These are phyloP conservation scores for Pelargonium australe DNA, from an alignment of 441 rosid species.

Conservation along the genomic window DNA sequence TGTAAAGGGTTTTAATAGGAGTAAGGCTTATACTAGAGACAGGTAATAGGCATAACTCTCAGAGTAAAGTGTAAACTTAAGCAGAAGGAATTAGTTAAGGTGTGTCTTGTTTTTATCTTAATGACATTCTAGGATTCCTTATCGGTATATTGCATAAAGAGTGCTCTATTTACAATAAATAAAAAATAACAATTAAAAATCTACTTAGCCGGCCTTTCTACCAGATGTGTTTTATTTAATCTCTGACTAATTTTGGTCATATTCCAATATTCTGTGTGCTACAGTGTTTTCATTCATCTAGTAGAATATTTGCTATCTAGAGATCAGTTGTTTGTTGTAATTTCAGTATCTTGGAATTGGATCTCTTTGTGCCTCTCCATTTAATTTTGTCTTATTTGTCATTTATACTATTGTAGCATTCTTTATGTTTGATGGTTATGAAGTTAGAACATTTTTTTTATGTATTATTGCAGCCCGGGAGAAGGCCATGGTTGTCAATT, in stretches of 20 bases:
- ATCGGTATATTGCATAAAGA: no score
- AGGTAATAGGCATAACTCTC: no score
- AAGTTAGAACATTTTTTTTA: conserved; percentile 7
- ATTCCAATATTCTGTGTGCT: not conserved
- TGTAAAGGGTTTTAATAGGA: no score
- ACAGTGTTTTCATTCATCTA: not conserved
- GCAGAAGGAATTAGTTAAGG: no score
- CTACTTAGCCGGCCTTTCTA: not conserved
- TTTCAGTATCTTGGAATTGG: not conserved
- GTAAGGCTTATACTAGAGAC: no score
- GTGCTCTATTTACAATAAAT: no score
- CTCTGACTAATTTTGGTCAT: not conserved
- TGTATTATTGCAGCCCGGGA: conserved; percentile 56
- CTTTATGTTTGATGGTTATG: not conserved
- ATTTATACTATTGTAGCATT: not conserved
- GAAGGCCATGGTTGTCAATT: conserved; percentile 84
- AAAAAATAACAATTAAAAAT: no score
- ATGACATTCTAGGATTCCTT: no score
- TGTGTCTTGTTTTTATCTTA: no score
- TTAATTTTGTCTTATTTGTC: not conserved
- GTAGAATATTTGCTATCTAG: not conserved
- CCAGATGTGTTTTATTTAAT: not conserved
- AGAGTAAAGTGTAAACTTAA: no score
- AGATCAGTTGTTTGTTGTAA: not conserved
- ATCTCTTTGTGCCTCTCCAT: not conserved